Evolutionary conservation across 2,329 filamentous ascomycete species (phyloP).

Genomic region (Paradendryphiella salina): DNA sequence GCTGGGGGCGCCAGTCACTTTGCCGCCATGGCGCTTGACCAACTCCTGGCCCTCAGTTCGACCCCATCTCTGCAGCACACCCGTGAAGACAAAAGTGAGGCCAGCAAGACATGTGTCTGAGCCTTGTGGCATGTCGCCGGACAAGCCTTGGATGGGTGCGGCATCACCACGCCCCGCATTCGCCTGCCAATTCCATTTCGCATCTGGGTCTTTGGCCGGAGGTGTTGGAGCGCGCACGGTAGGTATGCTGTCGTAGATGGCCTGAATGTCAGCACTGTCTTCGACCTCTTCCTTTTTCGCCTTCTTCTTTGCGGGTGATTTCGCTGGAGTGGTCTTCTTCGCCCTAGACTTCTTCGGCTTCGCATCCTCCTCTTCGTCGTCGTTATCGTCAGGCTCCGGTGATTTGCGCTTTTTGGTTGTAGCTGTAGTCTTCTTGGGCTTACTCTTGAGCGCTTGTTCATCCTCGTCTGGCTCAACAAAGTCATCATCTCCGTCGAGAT

Average conservation of each 20-base stretch:
- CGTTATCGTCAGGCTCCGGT: conserved; percentile 57
- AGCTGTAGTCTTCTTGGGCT: conserved; percentile 45
- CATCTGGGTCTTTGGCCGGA: conserved; percentile 66
- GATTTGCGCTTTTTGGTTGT: conserved; percentile 61
- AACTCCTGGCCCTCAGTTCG: conserved; percentile 83
- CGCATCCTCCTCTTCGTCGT: conserved; percentile 56
- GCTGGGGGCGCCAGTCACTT: conserved; percentile 81
- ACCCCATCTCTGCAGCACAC: conserved; percentile 76
- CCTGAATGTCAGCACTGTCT: conserved; percentile 74
- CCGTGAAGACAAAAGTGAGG: conserved; percentile 93
- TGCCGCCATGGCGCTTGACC: conserved; percentile 92
- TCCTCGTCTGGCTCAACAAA: conserved; percentile 51
- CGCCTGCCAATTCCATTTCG: conserved; percentile 77
- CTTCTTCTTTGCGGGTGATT: conserved; percentile 60
- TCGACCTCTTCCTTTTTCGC: conserved; percentile 67
- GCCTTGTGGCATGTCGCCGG: conserved; percentile 73
- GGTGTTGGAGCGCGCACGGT: conserved; percentile 82
- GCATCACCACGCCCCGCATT: conserved; percentile 62
- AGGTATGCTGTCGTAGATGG: conserved; percentile 86
- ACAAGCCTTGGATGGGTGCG: conserved; percentile 64
- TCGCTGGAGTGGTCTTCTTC: conserved; percentile 48
- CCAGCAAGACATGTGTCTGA: conserved; percentile 88
- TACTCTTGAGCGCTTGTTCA: conserved; percentile 46
- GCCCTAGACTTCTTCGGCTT: conserved; percentile 61
- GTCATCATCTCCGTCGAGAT: conserved; percentile 52